phyloP scores from a whole-genome alignment of 1,284 basidiomycete genomes.

The Apiotrichum brassicae region DNA sequence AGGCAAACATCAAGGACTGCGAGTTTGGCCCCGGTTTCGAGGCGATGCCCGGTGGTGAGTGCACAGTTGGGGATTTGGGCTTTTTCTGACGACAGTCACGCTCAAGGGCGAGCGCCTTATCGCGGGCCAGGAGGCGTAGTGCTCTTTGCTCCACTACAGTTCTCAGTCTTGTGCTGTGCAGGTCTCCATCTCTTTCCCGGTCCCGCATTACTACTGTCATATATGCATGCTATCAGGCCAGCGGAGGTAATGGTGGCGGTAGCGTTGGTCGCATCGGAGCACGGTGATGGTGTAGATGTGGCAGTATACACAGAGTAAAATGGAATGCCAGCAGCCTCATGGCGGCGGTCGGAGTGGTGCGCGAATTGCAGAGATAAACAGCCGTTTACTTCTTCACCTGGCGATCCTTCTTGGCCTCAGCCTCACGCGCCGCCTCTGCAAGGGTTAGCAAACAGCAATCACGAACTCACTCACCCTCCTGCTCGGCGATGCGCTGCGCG shows the following conservation, averaged over 20 bases:
- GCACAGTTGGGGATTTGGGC: background rate
- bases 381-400: background rate
- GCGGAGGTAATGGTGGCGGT: background rate
- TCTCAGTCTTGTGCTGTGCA: too few relatives aligned
- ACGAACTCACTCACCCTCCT: constrained; percentile 52
- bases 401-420: constrained; percentile 39
- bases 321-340: too few relatives aligned
- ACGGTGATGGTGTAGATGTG: too few relatives aligned
- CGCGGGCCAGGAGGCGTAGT: constrained; percentile 40
- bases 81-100: constrained; percentile 46
- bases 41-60: constrained; percentile 61
- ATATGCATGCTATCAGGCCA: constrained; percentile 10
- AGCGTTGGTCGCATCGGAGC: too few relatives aligned
- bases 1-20: constrained; percentile 69
- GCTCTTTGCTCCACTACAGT: too few relatives aligned
- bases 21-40: constrained; percentile 85
- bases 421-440: constrained; percentile 39
- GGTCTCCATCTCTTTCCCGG: background rate
- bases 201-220: background rate
- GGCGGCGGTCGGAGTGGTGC: too few relatives aligned
- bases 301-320: too few relatives aligned
- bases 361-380: too few relatives aligned
- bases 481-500: constrained; percentile 75
- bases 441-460: constrained; percentile 3
- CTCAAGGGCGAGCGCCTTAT: constrained; percentile 61